Conservation (phyloP, 352 stramenopile species). For the Globisporangium paddicum region DNA sequence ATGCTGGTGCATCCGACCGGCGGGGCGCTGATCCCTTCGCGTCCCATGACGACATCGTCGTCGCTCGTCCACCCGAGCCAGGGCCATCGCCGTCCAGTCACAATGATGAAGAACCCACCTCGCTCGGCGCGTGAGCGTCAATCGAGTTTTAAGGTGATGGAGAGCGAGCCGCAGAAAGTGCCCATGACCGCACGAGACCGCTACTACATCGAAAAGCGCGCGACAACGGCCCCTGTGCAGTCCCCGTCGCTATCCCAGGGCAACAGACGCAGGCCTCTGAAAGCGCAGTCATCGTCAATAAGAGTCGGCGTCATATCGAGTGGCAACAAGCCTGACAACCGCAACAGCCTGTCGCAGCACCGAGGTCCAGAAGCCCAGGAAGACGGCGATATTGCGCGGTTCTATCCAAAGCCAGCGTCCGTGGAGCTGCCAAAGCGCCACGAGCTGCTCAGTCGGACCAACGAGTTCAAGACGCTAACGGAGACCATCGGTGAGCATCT, state of each 20-base stretch:
- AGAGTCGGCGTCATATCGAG: not conserved
- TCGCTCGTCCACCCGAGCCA: slow-evolving; percentile 5
- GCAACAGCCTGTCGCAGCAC: not conserved
- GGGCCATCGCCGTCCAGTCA: not conserved
- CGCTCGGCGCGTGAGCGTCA: slow-evolving; percentile 17
- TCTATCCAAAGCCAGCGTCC: not conserved
- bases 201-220: slow-evolving; percentile 56
- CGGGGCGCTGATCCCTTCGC: slow-evolving; percentile 38
- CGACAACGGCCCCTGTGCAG: slow-evolving; percentile 26
- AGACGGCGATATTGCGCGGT: not conserved
- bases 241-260: slow-evolving; percentile 4
- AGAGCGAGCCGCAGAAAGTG: slow-evolving; percentile 18
- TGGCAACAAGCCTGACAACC: not conserved
- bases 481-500: slow-evolving; percentile 52
- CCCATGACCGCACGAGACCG: slow-evolving; percentile 54
- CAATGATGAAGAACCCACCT: not conserved
- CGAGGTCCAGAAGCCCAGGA: not conserved
- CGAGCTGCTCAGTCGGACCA: slow-evolving; percentile 39
- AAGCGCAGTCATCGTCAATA: not conserved
- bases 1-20: slow-evolving; percentile 23
- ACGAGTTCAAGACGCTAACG: slow-evolving; percentile 56
- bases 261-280: slow-evolving; percentile 5
- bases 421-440: slow-evolving; percentile 20
- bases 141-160: not conserved
- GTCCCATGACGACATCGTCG: slow-evolving; percentile 33